Conservation (phyloP, 1,139 yeast species). For the Scheffersomyces parashehatae region DNA sequence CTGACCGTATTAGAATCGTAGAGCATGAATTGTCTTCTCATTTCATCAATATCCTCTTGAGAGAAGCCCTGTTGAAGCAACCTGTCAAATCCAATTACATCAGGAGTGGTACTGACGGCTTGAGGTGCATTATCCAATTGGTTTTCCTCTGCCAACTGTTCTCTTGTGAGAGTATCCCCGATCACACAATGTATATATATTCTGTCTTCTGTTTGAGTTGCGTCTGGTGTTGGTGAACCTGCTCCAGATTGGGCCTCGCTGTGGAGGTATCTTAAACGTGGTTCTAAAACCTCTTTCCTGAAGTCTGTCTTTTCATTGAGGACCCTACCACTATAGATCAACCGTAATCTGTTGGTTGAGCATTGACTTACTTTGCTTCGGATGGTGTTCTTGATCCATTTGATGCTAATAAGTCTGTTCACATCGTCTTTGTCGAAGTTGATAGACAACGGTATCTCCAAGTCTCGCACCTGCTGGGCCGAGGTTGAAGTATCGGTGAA, state of each 20-base stretch:
- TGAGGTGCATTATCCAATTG: slow-evolving; percentile 54
- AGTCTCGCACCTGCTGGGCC: slow-evolving; percentile 24
- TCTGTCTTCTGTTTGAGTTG: slow-evolving; percentile 8
- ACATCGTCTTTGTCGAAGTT: slow-evolving; percentile 34
- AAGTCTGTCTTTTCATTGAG: slow-evolving; percentile 62
- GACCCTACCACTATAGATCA: slow-evolving; percentile 75
- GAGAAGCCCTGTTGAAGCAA: slow-evolving; percentile 81
- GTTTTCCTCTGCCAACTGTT: slow-evolving; percentile 66
- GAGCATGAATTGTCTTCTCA: slow-evolving; percentile 73
- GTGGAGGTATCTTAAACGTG: slow-evolving; percentile 17
- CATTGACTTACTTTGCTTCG: slow-evolving; percentile 27
- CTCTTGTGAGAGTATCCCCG: slow-evolving; percentile 63
- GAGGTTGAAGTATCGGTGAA: slow-evolving; percentile 32
- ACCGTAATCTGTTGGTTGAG: slow-evolving; percentile 55
- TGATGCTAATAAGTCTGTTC: slow-evolving; percentile 29
- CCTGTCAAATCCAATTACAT: slow-evolving; percentile 83
- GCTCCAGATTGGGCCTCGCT: slow-evolving; percentile 1
- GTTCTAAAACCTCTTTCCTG: slow-evolving; percentile 46
- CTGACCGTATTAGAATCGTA: slow-evolving; percentile 43
- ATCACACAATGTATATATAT: slow-evolving; percentile 78
- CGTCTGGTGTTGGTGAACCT: slow-evolving; percentile 6
- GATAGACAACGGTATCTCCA: slow-evolving; percentile 30
- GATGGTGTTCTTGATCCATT: slow-evolving; percentile 32
- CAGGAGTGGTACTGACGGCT: slow-evolving; percentile 59
- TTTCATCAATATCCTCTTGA: slow-evolving; percentile 68